Evolutionary conservation across 2,329 filamentous ascomycete genomes (phyloP), one percentile per base, ranked within the genome.

Genomic region (Microcyclosporella mali): DNA sequence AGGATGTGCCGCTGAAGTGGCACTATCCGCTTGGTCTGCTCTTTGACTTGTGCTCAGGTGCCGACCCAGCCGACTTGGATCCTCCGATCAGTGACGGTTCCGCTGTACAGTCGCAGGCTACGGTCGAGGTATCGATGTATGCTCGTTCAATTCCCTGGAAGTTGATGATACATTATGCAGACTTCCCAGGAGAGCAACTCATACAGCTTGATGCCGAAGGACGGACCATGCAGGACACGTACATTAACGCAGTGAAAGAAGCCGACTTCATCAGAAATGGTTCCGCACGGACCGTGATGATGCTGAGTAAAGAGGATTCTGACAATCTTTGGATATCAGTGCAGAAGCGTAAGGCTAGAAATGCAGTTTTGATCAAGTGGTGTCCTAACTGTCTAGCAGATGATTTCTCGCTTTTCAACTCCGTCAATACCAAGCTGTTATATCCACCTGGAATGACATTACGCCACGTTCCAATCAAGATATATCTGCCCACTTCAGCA

Each of bases 191-290:
- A 7, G 72, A 80, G 36, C 75, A 79, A 10, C 72, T 82, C 15
- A 70, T 81, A 12, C 70, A 65, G 4, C 71, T 80, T 3, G 78
- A 82, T 55, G 61, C 64, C 0, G 69, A 73, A 17, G 73, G 71
- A 17, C 73, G 72, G 53, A 70, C 75, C 2, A 68, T 81, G 59
- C 76, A 80, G 47, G 82, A 85, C 59, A 71, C 79, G 0, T 85
- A 78, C 57, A 79, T 82, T 41, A 84, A 85, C 52, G 79, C 73
- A 40, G 81, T 85, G 49, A 85, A 85, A 60, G 82, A 85, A 59
- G 88, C 89, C 21, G 88, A 95, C 65, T 94, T 88, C 55, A 72
- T 94, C 38, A 79, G 89, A 39, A 90, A 92, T 55, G 88, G 88
- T 33, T 92, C 85, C 41, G 88, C 87, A 12, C 88, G 90, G 62